Conservation (phyloP, 257 asterid species). For the Coffea eugenioides region DNA sequence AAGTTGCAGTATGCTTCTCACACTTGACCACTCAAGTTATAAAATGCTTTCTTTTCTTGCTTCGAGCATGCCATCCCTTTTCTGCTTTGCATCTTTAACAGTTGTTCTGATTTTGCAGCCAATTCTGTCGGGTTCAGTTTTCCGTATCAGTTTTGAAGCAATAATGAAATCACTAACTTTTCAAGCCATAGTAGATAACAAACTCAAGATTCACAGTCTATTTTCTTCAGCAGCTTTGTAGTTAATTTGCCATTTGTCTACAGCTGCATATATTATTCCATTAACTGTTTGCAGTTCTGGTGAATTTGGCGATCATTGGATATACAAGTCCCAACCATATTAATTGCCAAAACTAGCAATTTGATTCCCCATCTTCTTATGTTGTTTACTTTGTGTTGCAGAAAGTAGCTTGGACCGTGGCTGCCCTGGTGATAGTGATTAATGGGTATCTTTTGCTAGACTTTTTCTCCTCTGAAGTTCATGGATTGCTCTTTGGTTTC, state of each 20-base stretch:
- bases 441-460: constrained; percentile 87
- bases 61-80: too few relatives aligned
- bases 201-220: background rate
- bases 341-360: background rate
- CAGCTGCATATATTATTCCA: background rate
- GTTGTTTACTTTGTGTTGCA: constrained; percentile 28
- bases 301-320: background rate
- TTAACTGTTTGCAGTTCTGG: background rate
- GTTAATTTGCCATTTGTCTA: background rate
- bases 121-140: background rate
- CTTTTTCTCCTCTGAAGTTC: constrained; percentile 73
- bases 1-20: too few relatives aligned
- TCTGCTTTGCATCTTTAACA: too few relatives aligned
- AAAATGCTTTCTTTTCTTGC: too few relatives aligned
- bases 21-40: too few relatives aligned
- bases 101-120: background rate
- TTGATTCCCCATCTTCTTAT: background rate
- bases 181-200: background rate
- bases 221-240: background rate
- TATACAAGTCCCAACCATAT: background rate
- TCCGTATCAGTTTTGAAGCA: background rate
- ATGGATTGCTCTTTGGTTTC: constrained; percentile 55
- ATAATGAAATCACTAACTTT: background rate
- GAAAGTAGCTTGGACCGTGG: constrained; percentile 93
- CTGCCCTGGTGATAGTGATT: constrained; percentile 80